These are phyloP conservation scores for Caloboletus inedulis DNA, from an alignment of 1,284 basidiomycete species.

Conservation along the genomic window DNA sequence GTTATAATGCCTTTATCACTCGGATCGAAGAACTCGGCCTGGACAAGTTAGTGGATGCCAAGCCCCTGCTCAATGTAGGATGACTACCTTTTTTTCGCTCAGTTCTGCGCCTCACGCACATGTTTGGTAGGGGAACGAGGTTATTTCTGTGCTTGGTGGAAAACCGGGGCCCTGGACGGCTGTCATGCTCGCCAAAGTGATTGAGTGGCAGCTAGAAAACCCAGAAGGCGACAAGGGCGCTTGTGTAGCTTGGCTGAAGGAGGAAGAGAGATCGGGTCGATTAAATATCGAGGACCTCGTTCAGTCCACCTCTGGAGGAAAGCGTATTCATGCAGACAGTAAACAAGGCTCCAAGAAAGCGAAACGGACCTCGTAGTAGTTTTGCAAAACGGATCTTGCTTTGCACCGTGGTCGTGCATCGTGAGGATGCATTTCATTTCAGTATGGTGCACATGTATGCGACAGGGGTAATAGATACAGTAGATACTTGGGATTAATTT, in stretches of 20 bases:
- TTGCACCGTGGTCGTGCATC: background rate
- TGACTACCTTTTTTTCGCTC: background rate
- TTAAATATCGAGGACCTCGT: slow-evolving; percentile 34
- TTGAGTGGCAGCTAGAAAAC: slow-evolving; percentile 82
- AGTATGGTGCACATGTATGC: background rate
- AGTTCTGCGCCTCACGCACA: background rate
- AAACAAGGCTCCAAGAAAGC: slow-evolving; percentile 44
- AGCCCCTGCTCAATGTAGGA: slow-evolving; percentile 75
- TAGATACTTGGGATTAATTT: slow-evolving; percentile 3
- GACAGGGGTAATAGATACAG: slow-evolving; percentile 18
- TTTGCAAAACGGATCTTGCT: background rate
- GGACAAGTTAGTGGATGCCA: slow-evolving; percentile 58
- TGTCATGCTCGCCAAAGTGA: slow-evolving; percentile 57
- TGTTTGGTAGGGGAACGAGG: slow-evolving; percentile 62
- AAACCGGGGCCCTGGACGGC: slow-evolving; percentile 70
- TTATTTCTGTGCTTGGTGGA: slow-evolving; percentile 53
- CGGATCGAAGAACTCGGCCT: slow-evolving; percentile 65
- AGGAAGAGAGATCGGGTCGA: slow-evolving; percentile 47
- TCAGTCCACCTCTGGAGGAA: slow-evolving; percentile 22
- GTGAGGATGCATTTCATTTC: slow-evolving; percentile 9
- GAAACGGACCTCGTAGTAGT: slow-evolving; percentile 35
- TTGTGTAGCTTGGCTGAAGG: slow-evolving; percentile 66
- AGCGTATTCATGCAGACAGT: slow-evolving; percentile 24
- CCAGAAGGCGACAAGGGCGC: slow-evolving; percentile 63
- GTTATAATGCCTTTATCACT: slow-evolving; percentile 63